phyloP scores from a whole-genome alignment of 805 yeast genomes.

The Lipomyces sp. region DNA sequence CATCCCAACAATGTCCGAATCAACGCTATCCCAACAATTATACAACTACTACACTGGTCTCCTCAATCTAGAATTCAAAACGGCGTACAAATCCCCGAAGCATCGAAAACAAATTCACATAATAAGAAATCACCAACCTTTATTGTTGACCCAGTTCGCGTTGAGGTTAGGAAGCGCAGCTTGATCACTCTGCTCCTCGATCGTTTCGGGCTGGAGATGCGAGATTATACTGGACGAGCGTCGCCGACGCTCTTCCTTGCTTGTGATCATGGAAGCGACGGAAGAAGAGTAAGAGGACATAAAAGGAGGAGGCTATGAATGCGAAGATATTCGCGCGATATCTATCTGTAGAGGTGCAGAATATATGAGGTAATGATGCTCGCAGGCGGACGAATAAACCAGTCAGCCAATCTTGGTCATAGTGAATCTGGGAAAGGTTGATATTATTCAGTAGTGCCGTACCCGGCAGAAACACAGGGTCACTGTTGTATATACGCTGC shows the following conservation, averaged over 20 bases:
- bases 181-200: constrained; percentile 92
- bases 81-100: background rate
- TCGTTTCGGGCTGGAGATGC: constrained; percentile 89
- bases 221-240: constrained; percentile 89
- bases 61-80: background rate
- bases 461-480: too few relatives aligned
- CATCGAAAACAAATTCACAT: background rate
- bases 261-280: constrained; percentile 26
- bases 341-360: background rate
- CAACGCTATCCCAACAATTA: background rate
- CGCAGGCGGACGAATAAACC: background rate
- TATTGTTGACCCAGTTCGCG: constrained; percentile 94
- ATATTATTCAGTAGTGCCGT: too few relatives aligned
- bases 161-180: constrained; percentile 85
- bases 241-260: constrained; percentile 51
- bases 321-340: background rate
- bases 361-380: background rate
- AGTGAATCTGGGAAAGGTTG: too few relatives aligned
- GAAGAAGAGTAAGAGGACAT: constrained; percentile 32
- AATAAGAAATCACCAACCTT: constrained; percentile 54
- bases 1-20: background rate
- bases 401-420: background rate
- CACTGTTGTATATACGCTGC: too few relatives aligned
- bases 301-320: background rate
- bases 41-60: background rate